phyloP scores from a whole-genome alignment of 2,329 filamentous ascomycete genomes.

The Sclerotinia glacialis region DNA sequence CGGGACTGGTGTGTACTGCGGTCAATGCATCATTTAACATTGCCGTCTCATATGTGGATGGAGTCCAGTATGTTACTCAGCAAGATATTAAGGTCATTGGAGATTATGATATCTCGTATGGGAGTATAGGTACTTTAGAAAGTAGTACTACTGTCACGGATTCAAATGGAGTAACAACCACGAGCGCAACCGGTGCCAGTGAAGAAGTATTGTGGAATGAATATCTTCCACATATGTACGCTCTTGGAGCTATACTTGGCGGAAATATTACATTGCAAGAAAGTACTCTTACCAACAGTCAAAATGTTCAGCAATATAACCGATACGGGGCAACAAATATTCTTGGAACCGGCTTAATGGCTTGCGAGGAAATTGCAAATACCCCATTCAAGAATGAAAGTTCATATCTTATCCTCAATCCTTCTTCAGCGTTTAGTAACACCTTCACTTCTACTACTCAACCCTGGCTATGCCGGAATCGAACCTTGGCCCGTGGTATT shows the following conservation, averaged over 20 bases:
- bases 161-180: not conserved
- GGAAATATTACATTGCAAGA: slow-evolving; percentile 3
- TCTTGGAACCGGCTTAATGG: not conserved
- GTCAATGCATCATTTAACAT: slow-evolving; percentile 28
- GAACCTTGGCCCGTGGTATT: slow-evolving; percentile 24
- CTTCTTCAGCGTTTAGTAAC: not conserved
- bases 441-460: not conserved
- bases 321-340: not conserved
- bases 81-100: not conserved
- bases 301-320: not conserved
- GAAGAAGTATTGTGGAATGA: not conserved
- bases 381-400: slow-evolving; percentile 5
- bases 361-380: not conserved
- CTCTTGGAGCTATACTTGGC: not conserved
- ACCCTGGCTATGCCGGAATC: slow-evolving; percentile 29
- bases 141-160: not conserved
- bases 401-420: not conserved
- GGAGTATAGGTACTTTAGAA: not conserved
- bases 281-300: not conserved
- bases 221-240: slow-evolving; percentile 7
- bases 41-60: slow-evolving; percentile 22
- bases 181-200: not conserved
- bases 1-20: slow-evolving; percentile 22
- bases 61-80: slow-evolving; percentile 4
- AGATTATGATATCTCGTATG: not conserved